Evolutionary conservation across 1,139 yeast genomes (phyloP).

Genomic region (Lodderomyces metapsilosis): DNA sequence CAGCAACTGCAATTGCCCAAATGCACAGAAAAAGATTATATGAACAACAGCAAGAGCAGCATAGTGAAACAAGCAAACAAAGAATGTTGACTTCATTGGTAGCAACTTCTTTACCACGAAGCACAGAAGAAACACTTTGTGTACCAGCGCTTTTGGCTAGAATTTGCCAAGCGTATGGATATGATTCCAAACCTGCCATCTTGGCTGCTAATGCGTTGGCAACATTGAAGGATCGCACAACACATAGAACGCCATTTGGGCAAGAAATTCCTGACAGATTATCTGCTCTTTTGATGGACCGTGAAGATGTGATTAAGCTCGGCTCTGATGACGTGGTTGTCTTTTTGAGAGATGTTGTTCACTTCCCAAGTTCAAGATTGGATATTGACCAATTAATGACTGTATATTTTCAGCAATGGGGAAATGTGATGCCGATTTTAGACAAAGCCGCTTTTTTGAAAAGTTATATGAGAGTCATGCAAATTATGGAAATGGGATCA

Average conservation of each 20-base stretch:
- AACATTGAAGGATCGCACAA: constrained; percentile 51
- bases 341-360: constrained; percentile 44
- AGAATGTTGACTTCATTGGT: constrained; percentile 62
- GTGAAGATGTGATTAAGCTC: constrained; percentile 26
- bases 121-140: constrained; percentile 73
- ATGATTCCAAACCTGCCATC: constrained; percentile 64
- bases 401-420: constrained; percentile 78
- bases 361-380: constrained; percentile 51
- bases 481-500: constrained; percentile 33
- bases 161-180: constrained; percentile 68
- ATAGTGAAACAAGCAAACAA: constrained; percentile 40
- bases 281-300: constrained; percentile 29
- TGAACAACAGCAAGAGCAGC: constrained; percentile 21
- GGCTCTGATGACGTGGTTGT: constrained; percentile 35
- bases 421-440: constrained; percentile 63
- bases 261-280: constrained; percentile 17
- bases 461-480: constrained; percentile 50
- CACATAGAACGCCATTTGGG: constrained; percentile 11
- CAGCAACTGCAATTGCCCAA: constrained; percentile 65
- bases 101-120: constrained; percentile 71
- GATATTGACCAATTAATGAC: constrained; percentile 59
- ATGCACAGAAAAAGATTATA: constrained; percentile 40
- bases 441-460: constrained; percentile 64
- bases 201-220: constrained; percentile 71
- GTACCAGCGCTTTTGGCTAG: constrained; percentile 69